Evolutionary conservation across 179 eudicot genomes (phyloP).

Genomic region (Gypsophila paniculata): DNA sequence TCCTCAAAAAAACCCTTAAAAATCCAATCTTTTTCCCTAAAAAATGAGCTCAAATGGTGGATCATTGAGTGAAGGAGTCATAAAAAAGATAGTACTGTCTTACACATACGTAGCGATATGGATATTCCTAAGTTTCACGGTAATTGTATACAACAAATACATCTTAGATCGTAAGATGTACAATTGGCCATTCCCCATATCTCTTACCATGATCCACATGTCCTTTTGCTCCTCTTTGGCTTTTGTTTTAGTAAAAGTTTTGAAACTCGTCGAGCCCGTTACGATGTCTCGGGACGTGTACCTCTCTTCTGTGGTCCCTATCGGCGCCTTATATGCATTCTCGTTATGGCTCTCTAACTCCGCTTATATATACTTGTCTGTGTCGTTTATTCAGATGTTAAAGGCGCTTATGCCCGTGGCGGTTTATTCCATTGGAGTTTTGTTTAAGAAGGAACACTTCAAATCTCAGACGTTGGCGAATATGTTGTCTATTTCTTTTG

Average conservation of each 20-base stretch:
- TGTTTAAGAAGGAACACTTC: constrained; percentile 52
- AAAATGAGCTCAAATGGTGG: too few species aligned
- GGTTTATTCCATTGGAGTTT: constrained; percentile 60
- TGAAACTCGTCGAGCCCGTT: constrained; percentile 51
- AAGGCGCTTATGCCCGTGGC: constrained; percentile 83
- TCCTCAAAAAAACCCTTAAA: neutral
- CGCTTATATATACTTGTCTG: constrained; percentile 71
- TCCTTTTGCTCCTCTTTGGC: constrained; percentile 66
- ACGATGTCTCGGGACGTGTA: constrained; percentile 53
- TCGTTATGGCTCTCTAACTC: constrained; percentile 76
- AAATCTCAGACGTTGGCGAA: constrained; percentile 50
- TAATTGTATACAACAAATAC: constrained; percentile 84
- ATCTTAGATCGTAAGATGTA: constrained; percentile 77
- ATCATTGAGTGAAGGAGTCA: constrained; percentile 51
- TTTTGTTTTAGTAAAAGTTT: constrained; percentile 42
- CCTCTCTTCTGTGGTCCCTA: constrained; percentile 62
- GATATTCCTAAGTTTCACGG: constrained; percentile 75
- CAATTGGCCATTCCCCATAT: constrained; percentile 79
- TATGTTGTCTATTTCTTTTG: constrained; percentile 69
- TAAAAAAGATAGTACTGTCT: constrained; percentile 64
- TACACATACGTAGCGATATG: constrained; percentile 76
- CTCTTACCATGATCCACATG: constrained; percentile 92
- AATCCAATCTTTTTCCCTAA: constrained; percentile 31
- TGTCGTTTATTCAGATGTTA: constrained; percentile 74
- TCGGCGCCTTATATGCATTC: constrained; percentile 61